Evolutionary conservation across 768 basidiomycete species (phyloP).

Genomic region (Cytidiella melzeri): DNA sequence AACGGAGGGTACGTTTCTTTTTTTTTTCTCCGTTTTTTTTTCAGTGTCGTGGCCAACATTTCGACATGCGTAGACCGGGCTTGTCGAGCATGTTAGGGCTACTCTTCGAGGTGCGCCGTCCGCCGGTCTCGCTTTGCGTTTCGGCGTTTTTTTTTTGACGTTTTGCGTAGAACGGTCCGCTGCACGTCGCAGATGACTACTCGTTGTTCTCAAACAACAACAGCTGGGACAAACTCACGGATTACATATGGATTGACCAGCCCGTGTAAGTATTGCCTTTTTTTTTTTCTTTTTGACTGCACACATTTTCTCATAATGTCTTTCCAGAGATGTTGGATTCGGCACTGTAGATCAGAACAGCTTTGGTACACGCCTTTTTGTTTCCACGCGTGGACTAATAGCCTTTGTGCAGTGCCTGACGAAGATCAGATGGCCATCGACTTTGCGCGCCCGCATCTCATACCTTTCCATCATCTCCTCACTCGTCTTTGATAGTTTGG

Average conservation of each 20-base stretch:
- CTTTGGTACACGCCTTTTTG: conserved; percentile 38
- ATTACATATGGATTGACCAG: conserved; percentile 72
- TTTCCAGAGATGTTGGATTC: conserved; percentile 60
- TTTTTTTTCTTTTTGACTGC: too few species aligned
- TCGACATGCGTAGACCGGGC: conserved; percentile 44
- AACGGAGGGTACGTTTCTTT: conserved; percentile 27
- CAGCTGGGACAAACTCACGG: conserved; percentile 55
- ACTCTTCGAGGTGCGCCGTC: conserved; percentile 40
- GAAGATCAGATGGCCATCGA: conserved; percentile 61
- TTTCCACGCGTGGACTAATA: neutral
- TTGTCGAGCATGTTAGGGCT: conserved; percentile 63
- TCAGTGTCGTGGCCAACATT: neutral
- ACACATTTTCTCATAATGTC: too few species aligned
- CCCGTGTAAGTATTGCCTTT: too few species aligned
- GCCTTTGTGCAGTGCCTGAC: conserved; percentile 20
- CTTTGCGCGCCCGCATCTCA: conserved; percentile 34
- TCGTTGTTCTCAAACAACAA: conserved; percentile 44
- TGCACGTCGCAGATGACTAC: conserved; percentile 49
- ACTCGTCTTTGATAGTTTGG: conserved; percentile 43
- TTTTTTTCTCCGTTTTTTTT: too few species aligned
- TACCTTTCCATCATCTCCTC: conserved; percentile 5
- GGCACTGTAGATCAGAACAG: conserved; percentile 58
- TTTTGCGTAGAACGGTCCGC: conserved; percentile 48
- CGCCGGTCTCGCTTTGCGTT: neutral
- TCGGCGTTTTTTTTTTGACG: neutral